Evolutionary conservation across 306 rosid genomes (phyloP), one percentile per base, ranked within the genome.

Genomic region (peach (Prunus persica)): DNA sequence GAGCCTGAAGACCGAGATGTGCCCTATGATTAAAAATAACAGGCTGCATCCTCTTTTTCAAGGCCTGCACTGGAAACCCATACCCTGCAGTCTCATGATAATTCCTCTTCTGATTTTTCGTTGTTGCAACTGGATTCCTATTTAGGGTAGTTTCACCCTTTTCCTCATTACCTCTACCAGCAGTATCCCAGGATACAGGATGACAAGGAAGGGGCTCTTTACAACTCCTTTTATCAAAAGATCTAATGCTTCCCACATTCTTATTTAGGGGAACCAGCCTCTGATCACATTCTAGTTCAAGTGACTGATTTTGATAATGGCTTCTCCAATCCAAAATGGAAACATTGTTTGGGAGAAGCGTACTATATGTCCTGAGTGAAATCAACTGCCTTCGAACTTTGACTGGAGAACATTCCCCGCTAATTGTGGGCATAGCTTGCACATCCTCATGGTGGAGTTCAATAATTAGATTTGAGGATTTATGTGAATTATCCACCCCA

Each of bases 291-390:
- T 72, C 79, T 77, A 74, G 49, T 41, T 80, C 71, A 72, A 73
- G 60, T 82, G 82, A 72, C 75, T 77, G 78, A 50, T 82, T 68
- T 72, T 63, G 45, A 27, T 71, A 64, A 41, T 73, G 74, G 5
- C 67, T 47, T 68, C 66, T 78, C 51, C 64, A 55, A 70, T 77
- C 77, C 50, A 77, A 46, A 71, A 64, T 46, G 52, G 66, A 22
- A 77, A 34, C 43, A 45, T 43, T 57, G 20, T 60, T 81, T 27
- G 89, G 91, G 28, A 50, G 16, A 76, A 84, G 73, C 60, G 79
- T 89, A 83, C 93, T 88, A 61, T 81, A 87, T 72, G 77, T 82
- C 87, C 80, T 81, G 25, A 91, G 96, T 66, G 96, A 83, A 78
- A 78, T 71, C 43, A 77, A 55, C 67, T 71, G 81, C 75, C 85